phyloP scores from a whole-genome alignment of 2,329 filamentous ascomycete species.

The Colletotrichum liriopes region DNA sequence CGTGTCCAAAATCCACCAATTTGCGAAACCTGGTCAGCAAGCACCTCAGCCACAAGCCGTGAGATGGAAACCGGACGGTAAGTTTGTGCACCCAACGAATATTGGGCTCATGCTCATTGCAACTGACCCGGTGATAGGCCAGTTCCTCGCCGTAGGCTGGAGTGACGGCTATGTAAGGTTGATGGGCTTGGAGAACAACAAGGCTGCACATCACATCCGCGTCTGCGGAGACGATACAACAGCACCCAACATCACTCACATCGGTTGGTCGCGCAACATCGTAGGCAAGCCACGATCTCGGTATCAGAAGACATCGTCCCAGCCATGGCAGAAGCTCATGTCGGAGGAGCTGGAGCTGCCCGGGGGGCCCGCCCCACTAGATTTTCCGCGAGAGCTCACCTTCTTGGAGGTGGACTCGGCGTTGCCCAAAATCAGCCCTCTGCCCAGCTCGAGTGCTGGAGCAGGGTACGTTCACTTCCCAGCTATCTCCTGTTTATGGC shows the following conservation, averaged over 20 bases:
- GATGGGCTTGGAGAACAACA: conserved; percentile 85
- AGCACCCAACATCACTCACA: conserved; percentile 63
- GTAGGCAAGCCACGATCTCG: conserved; percentile 46
- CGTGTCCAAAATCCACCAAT: conserved; percentile 68
- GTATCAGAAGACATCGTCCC: conserved; percentile 39
- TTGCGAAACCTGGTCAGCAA: conserved; percentile 57
- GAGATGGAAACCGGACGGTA: conserved; percentile 80
- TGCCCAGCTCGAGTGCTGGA: conserved; percentile 74
- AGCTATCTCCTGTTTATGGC: conserved; percentile 19
- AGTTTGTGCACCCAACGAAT: conserved; percentile 44
- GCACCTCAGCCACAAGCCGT: conserved; percentile 64
- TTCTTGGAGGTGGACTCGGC: conserved; percentile 83
- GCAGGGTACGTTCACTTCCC: conserved; percentile 66
- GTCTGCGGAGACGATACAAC: conserved; percentile 59
- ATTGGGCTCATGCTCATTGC: background rate
- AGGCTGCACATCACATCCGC: conserved; percentile 81
- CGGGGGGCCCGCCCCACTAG: conserved; percentile 51
- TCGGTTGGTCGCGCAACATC: conserved; percentile 67
- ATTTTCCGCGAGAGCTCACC: conserved; percentile 81
- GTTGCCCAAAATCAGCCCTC: conserved; percentile 81
- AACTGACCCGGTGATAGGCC: conserved; percentile 63
- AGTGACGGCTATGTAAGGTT: conserved; percentile 85
- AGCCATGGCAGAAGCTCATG: conserved; percentile 51
- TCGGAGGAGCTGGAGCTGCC: conserved; percentile 47
- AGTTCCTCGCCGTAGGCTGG: conserved; percentile 87